Percentiles rank a stretch among this genome's conserved stretches.
These are phyloP conservation scores for Alternaria brassicicola DNA, from an alignment of 2,329 filamentous ascomycete species.

Conservation along the genomic window DNA sequence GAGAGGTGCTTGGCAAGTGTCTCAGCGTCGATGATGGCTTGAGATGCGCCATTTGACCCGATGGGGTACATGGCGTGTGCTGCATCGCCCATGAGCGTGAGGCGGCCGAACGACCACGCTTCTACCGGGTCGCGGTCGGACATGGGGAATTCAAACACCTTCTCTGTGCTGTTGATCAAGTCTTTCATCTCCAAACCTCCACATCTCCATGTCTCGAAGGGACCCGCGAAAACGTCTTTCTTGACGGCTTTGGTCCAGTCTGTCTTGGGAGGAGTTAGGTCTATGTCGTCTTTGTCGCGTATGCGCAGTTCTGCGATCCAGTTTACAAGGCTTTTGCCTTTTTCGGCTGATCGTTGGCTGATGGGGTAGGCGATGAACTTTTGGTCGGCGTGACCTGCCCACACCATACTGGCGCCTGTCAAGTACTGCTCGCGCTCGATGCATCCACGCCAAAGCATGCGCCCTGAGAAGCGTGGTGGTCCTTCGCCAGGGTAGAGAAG, in stretches of 20 bases:
- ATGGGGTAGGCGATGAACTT: constrained; percentile 58
- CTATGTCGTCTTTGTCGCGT: constrained; percentile 50
- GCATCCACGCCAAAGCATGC: constrained; percentile 56
- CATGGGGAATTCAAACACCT: constrained; percentile 56
- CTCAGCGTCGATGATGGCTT: constrained; percentile 55
- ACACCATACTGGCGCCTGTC: constrained; percentile 54
- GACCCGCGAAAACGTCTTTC: constrained; percentile 50
- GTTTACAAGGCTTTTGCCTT: constrained; percentile 52
- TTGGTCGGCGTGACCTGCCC: constrained; percentile 56
- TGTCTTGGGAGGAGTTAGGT: constrained; percentile 53
- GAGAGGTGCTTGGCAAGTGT: constrained; percentile 46
- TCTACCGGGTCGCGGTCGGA: constrained; percentile 53
- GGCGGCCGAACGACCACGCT: constrained; percentile 45
- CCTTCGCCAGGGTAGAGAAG: constrained; percentile 54
- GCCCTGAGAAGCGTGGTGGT: constrained; percentile 53
- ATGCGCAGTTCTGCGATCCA: constrained; percentile 57
- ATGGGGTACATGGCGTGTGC: constrained; percentile 54
- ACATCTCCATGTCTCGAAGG: constrained; percentile 52
- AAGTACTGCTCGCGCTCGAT: constrained; percentile 51
- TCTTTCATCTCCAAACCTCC: constrained; percentile 53
- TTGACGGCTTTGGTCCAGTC: constrained; percentile 54
- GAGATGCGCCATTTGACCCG: constrained; percentile 53
- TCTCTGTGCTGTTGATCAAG: constrained; percentile 51
- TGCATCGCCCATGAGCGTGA: constrained; percentile 52
- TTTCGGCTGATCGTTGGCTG: constrained; percentile 43